Evolutionary conservation across 148 eudicot genomes (phyloP), one percentile per base, ranked within the genome.

Genomic region (Arbutus unedo): DNA sequence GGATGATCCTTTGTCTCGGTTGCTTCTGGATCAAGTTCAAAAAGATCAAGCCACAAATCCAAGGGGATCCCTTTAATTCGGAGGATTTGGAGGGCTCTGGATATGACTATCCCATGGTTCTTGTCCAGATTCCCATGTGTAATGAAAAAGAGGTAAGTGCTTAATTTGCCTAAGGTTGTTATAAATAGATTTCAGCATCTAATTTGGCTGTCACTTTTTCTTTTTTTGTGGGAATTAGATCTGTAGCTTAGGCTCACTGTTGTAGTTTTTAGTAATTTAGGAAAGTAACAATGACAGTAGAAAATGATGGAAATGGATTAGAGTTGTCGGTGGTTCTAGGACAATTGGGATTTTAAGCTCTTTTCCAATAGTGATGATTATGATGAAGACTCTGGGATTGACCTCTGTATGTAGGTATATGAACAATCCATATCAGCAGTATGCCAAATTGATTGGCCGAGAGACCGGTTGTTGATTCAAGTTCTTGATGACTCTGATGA

Each of bases 391-490:
- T 49, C 47, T 68, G 62, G 31, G 8, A 54, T 81, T 81, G 83
- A 71, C 62, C 47, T 53, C 25, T 55, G 55, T 77, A 91, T 60
- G 78, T 77, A 93, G 96, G 94, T 93, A n/a, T 93, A 91, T 82
- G 91, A 93, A 64, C 90, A 89, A 83, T 93, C 96, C 4, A 93
- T 93, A 51, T 88, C 93, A 68, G 94, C 96, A 19, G 92, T 87
- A 21, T 93, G 96, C 83, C 91, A 89, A 81, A 89, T 91, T 16
- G 91, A 93, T 68, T 93, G 96, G 96, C 96, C 96, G 8, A 93
- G 85, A 81, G 91, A 89, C 43, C 85, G 84, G 73, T 43, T 93
- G 55, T 59, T 93, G 75, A 87, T 93, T 60, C 96, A 93, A 74
- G 92, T 93, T 68, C 83, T 93, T 47, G 96, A 93, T 79, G 96